Evolutionary conservation across 352 stramenopile genomes (phyloP).

Genomic region (Pythium plurisporium): DNA sequence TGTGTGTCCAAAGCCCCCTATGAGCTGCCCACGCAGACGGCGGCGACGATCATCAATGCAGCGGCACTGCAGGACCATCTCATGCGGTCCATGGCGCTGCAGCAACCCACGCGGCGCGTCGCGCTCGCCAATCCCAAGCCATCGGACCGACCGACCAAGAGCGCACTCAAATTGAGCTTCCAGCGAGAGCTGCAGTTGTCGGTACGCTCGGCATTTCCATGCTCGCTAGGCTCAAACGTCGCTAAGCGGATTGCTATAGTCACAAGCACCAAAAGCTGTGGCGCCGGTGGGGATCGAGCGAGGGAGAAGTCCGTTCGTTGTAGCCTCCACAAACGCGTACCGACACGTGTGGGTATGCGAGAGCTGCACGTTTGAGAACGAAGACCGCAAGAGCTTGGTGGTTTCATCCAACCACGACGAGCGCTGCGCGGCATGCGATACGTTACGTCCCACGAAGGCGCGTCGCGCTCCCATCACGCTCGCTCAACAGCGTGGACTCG

Average conservation of each 20-base stretch:
- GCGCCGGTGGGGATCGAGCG: too few relatives aligned
- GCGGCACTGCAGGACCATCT: constrained; percentile 57
- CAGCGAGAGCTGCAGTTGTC: background rate
- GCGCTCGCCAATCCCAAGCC: background rate
- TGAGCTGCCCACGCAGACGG: too few relatives aligned
- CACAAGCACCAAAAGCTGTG: too few relatives aligned
- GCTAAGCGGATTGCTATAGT: too few relatives aligned
- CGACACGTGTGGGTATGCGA: constrained; percentile 75
- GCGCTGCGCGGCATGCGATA: constrained; percentile 47
- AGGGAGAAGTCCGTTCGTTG: too few relatives aligned
- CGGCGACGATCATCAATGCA: constrained; percentile 63
- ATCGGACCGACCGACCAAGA: too few relatives aligned
- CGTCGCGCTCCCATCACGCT: constrained; percentile 41
- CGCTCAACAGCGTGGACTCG: constrained; percentile 66
- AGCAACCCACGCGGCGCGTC: background rate
- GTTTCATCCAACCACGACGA: constrained; percentile 24
- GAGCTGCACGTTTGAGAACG: constrained; percentile 74
- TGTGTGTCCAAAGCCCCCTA: too few relatives aligned
- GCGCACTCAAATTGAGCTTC: background rate
- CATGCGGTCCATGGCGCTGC: constrained; percentile 12
- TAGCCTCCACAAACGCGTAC: constrained; percentile 32
- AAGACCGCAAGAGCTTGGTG: constrained; percentile 8
- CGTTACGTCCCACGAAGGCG: constrained; percentile 22
- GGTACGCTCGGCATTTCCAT: background rate
- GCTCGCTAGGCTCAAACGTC: background rate